Percentiles rank a stretch among this genome's conserved stretches.
Conservation (phyloP, 805 yeast genomes). For the Sugiyamaella valdiviana region DNA sequence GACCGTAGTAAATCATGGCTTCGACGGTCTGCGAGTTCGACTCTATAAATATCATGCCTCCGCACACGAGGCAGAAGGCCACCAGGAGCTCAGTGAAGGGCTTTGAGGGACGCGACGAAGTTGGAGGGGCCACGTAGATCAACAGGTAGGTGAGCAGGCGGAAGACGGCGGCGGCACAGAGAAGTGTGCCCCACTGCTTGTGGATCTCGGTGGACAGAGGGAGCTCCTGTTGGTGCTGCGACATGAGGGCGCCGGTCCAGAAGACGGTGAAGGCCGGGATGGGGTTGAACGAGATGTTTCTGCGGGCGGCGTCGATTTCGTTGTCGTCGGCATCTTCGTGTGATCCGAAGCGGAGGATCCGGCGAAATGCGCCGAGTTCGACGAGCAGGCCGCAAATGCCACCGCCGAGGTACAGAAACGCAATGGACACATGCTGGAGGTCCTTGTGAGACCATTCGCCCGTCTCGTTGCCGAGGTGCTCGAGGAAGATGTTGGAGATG, state of each 20-base stretch:
- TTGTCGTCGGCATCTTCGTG: constrained; percentile 10
- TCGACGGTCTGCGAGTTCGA: constrained; percentile 80
- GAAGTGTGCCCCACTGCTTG: constrained; percentile 84
- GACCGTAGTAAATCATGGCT: constrained; percentile 75
- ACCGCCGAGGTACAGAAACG: constrained; percentile 84
- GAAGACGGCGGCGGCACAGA: constrained; percentile 76
- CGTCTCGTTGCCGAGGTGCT: constrained; percentile 72
- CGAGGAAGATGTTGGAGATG: constrained; percentile 79
- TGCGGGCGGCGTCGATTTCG: constrained; percentile 13
- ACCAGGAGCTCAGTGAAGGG: constrained; percentile 85
- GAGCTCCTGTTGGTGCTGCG: constrained; percentile 86
- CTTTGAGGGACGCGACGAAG: constrained; percentile 44
- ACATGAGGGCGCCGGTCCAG: constrained; percentile 96
- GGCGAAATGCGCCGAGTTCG: constrained; percentile 38
- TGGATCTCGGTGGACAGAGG: constrained; percentile 72
- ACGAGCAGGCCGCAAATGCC: constrained; percentile 86
- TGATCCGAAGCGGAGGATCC: background rate
- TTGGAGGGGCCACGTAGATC: constrained; percentile 38
- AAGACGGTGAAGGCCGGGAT: constrained; percentile 89
- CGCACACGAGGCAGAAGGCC: constrained; percentile 72
- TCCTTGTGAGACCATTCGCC: constrained; percentile 89
- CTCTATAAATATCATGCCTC: constrained; percentile 90
- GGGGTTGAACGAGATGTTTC: constrained; percentile 75
- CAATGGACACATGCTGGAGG: constrained; percentile 83
- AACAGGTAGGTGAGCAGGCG: constrained; percentile 59